Percentiles rank a stretch among this genome's conserved stretches.
Conservation (phyloP, 306 rosid species). For the Betula pendula region DNA sequence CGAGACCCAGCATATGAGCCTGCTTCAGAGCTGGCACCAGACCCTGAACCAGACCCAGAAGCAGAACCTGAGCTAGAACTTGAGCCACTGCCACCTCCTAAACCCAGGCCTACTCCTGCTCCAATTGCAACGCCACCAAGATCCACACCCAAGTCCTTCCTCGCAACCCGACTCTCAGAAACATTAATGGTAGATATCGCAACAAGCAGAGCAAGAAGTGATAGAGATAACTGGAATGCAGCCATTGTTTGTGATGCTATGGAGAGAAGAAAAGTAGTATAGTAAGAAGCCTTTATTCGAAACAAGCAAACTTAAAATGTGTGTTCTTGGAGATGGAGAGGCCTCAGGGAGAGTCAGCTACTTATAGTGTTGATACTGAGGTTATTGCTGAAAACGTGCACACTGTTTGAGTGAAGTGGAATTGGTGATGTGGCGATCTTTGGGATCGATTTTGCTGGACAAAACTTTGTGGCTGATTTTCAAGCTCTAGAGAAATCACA, state of each 20-base stretch:
- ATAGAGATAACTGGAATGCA: too few relatives aligned
- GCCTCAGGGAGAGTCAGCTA: too few relatives aligned
- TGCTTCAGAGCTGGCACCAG: not conserved
- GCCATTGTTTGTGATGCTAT: not conserved
- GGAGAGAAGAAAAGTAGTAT: too few relatives aligned
- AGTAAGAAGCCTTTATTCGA: too few relatives aligned
- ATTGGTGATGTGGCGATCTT: slow-evolving; percentile 4
- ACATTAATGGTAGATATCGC: slow-evolving; percentile 22
- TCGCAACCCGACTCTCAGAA: slow-evolving; percentile 51
- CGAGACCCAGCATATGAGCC: too few relatives aligned
- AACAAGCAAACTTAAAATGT: too few relatives aligned
- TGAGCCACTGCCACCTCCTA: slow-evolving; percentile 10
- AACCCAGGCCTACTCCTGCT: slow-evolving; percentile 50
- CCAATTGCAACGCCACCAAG: slow-evolving; percentile 67
- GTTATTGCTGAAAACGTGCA: too few relatives aligned
- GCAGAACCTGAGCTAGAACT: too few relatives aligned
- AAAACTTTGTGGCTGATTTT: slow-evolving; percentile 40
- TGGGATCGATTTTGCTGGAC: slow-evolving; percentile 13
- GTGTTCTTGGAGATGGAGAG: too few relatives aligned
- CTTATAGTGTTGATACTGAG: too few relatives aligned
- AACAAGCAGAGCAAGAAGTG: slow-evolving; percentile 42
- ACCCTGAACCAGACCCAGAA: slow-evolving; percentile 17
- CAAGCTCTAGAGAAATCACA: slow-evolving; percentile 23
- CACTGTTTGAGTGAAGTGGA: not conserved
- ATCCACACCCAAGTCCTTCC: slow-evolving; percentile 67